phyloP scores from a whole-genome alignment of 352 stramenopile genomes.

The Pythium sukuiense region DNA sequence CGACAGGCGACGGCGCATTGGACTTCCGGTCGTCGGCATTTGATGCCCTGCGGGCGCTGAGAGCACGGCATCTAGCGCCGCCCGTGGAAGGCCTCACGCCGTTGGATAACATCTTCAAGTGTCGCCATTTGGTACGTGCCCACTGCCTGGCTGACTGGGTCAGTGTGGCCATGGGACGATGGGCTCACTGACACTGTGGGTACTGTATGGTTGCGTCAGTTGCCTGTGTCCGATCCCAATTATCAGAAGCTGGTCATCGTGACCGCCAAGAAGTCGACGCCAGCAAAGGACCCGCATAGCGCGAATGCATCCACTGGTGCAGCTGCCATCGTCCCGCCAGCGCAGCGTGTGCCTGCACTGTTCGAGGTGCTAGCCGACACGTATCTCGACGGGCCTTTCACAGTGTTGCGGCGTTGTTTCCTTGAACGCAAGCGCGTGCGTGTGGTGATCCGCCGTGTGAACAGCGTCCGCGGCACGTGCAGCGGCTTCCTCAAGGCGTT shows the following conservation, averaged over 20 bases:
- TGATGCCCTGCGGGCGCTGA: slow-evolving; percentile 55
- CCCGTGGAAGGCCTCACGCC: slow-evolving; percentile 36
- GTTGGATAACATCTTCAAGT: slow-evolving; percentile 91
- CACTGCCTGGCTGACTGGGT: neutral
- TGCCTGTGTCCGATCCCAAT: slow-evolving; percentile 65
- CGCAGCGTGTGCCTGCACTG: slow-evolving; percentile 7
- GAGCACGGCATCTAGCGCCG: slow-evolving; percentile 4
- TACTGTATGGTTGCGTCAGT: slow-evolving; percentile 27
- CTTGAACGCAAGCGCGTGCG: slow-evolving; percentile 74
- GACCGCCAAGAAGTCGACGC: slow-evolving; percentile 31
- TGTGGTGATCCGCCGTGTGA: slow-evolving; percentile 89
- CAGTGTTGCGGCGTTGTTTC: slow-evolving; percentile 78
- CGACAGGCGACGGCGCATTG: slow-evolving; percentile 26
- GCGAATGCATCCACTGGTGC: neutral
- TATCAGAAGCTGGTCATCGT: slow-evolving; percentile 40
- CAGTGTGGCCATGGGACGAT: neutral
- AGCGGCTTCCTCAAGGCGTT: slow-evolving; percentile 92
- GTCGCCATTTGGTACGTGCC: slow-evolving; percentile 56
- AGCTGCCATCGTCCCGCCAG: neutral
- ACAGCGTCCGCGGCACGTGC: slow-evolving; percentile 90
- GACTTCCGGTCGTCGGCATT: slow-evolving; percentile 61
- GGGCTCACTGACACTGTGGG: neutral
- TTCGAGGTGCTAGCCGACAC: slow-evolving; percentile 40
- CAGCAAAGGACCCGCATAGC: slow-evolving; percentile 20
- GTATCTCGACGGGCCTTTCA: slow-evolving; percentile 85